Evolutionary conservation across 331 rosid species (phyloP), one percentile per base, ranked within the genome.

Genomic region (Pyracantha coccinea): DNA sequence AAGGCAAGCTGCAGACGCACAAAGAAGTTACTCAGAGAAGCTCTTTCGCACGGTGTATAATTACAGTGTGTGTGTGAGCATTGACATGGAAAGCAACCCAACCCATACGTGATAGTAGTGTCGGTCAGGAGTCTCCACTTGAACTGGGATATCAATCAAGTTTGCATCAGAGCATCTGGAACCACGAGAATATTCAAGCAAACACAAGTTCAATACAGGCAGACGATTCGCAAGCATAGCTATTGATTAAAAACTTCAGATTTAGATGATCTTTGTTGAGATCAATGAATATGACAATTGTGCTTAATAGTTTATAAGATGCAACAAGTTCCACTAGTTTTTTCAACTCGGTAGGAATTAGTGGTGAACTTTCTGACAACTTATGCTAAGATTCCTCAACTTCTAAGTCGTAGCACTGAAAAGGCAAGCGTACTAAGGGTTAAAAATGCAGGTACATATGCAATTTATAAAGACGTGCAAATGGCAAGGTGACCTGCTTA

Each of bases 71-170:
- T 12, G 8, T 44, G 68, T 35, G 27, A 71, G 71, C 28, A 15
- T 21, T 11, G 55, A 41, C 47, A 45, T 66, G 54, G 28, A 57
- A 66, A 77, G 72, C 67, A 25, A 66, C 25, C 20, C 50, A 72
- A 79, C 23, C 24, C 80, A 71, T 86, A 91, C 98, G 83, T 88
- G 98, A 79, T 93, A 93, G 71, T 91, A 93, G 78, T 93, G 98
- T 47, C 85, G 98, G 78, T 93, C 98, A 23, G 97, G 98, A 44
- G 94, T 89, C 86, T 93, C 98, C 68, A 91, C 95, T 90, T 93
- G 97, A 75, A 93, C 93, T 2, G 97, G 98, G 74, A 93, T 76
- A 75, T 88, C 98, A 62, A 88, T 72, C 81, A 93, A 76, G 84
- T 88, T 93, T 63, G 86, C 82, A 81, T 94, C 97, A 17, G 1